Percentiles rank a stretch among this genome's conserved stretches.
Evolutionary conservation across 176 grass and related monocot genomes (phyloP).

Genomic region (Canna indica): DNA sequence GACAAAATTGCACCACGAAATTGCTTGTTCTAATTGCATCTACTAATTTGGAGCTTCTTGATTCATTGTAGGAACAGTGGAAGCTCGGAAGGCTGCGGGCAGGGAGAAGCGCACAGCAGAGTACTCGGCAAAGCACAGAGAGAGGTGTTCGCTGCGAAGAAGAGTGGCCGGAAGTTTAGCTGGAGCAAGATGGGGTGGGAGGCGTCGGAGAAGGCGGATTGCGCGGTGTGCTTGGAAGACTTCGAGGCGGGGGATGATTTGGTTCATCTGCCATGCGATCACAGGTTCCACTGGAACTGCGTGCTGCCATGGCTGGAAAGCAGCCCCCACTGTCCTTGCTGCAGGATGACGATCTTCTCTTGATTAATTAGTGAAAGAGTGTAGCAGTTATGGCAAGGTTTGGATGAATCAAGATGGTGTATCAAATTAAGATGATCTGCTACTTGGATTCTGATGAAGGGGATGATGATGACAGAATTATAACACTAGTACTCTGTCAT

Average conservation of each 20-base stretch:
- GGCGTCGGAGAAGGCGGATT: constrained; percentile 5
- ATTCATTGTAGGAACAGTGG: neutral
- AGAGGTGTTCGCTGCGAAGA: neutral
- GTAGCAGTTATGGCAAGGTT: neutral
- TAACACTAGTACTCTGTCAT: too few species aligned
- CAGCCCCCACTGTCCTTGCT: constrained; percentile 7
- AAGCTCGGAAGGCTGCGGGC: neutral
- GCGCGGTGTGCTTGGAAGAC: constrained; percentile 19
- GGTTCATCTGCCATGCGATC: constrained; percentile 8
- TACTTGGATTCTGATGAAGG: too few species aligned
- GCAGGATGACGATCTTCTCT: neutral
- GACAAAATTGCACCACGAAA: neutral
- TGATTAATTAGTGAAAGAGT: neutral
- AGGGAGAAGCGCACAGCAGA: neutral
- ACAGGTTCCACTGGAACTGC: constrained; percentile 14
- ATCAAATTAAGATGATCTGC: too few species aligned
- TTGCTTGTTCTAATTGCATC: neutral
- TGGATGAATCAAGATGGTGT: too few species aligned
- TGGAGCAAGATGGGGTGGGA: constrained; percentile 16
- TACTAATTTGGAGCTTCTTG: neutral
- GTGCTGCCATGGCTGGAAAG: constrained; percentile 18
- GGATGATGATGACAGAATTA: too few species aligned
- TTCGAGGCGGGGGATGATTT: constrained; percentile 10
- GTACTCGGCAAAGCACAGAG: neutral
- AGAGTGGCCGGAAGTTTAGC: constrained; percentile 8